These are phyloP conservation scores for Blastobotrys malaysiensis DNA, from an alignment of 1,139 yeast genomes.

Conservation along the genomic window DNA sequence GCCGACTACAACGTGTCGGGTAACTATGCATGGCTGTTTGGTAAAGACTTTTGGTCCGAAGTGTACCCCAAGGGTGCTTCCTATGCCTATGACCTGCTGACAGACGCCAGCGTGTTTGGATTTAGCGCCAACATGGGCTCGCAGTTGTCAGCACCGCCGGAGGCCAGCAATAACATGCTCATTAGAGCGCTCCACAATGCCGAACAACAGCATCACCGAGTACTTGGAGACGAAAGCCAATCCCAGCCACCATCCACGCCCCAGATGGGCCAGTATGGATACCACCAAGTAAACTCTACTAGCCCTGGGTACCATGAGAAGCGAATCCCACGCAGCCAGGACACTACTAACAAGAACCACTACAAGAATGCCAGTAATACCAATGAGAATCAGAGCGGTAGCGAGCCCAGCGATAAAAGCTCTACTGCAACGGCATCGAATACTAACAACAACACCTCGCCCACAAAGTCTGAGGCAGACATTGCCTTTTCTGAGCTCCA, in stretches of 20 bases:
- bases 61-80: slow-evolving; percentile 11
- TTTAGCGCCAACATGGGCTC: neutral
- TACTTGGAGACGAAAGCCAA: neutral
- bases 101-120: slow-evolving; percentile 4
- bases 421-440: neutral
- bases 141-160: neutral
- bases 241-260: neutral
- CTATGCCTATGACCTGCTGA: slow-evolving; percentile 13
- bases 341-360: neutral
- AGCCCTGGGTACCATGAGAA: neutral
- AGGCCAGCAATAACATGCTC: neutral
- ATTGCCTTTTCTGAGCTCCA: neutral
- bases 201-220: neutral
- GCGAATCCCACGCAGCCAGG: neutral
- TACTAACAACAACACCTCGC: neutral
- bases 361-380: neutral
- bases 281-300: neutral
- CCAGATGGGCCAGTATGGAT: neutral
- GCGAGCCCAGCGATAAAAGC: neutral
- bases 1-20: slow-evolving; percentile 22
- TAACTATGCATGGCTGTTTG: slow-evolving; percentile 25
- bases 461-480: neutral
- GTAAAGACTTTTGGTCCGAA: slow-evolving; percentile 20
- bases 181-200: neutral
- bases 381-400: too few relatives aligned